A percentile compares a stretch with the other conserved stretches of the same genome.
Conservation (phyloP, 257 asterid species). For the Prunella vulgaris region DNA sequence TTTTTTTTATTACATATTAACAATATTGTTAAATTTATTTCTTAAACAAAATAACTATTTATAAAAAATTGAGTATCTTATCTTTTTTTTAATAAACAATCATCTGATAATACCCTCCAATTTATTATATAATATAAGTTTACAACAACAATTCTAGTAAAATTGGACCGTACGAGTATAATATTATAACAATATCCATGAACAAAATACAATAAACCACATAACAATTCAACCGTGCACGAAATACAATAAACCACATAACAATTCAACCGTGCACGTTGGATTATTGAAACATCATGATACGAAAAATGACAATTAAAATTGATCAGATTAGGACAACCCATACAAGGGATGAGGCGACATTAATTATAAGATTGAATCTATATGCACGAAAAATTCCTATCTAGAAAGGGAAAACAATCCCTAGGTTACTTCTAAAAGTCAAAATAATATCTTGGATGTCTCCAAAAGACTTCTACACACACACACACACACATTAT, state of each 20-base stretch:
- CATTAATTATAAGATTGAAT: slow-evolving; percentile 11
- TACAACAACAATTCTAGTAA: too few relatives aligned
- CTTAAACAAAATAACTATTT: too few relatives aligned
- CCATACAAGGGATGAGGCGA: background rate
- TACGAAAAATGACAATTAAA: background rate
- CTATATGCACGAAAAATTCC: background rate
- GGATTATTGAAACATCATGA: background rate
- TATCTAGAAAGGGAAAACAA: background rate
- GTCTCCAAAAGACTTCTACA: slow-evolving; percentile 21
- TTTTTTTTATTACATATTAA: too few relatives aligned
- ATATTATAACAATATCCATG: too few relatives aligned
- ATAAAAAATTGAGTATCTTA: too few relatives aligned
- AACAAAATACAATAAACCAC: background rate
- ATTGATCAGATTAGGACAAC: background rate
- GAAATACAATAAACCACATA: background rate
- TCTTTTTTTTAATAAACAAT: too few relatives aligned
- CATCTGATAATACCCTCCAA: too few relatives aligned
- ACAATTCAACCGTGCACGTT: background rate
- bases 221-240: background rate
- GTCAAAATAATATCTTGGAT: slow-evolving; percentile 14
- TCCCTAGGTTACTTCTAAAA: background rate
- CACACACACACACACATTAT: background rate
- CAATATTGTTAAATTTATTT: too few relatives aligned
- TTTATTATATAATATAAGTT: too few relatives aligned
- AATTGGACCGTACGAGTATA: too few relatives aligned